Conservation (phyloP, 2,329 filamentous ascomycete species). For the Hirsutella rhossiliensis region DNA sequence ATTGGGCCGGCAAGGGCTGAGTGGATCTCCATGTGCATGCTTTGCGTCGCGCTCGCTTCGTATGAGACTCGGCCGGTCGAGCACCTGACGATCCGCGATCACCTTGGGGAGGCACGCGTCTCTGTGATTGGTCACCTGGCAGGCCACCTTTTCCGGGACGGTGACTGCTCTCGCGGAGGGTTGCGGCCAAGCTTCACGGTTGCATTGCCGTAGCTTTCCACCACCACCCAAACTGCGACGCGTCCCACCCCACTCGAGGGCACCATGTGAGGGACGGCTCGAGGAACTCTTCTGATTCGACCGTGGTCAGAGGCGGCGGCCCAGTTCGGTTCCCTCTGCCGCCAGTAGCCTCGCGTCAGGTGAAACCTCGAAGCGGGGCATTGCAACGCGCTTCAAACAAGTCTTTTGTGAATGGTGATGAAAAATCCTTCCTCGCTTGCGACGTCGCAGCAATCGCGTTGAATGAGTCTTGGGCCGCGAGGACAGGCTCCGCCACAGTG, state of each 20-base stretch:
- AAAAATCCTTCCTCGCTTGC: not conserved
- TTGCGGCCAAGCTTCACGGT: conserved; percentile 4
- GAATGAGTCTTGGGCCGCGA: too few relatives aligned
- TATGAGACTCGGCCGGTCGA: not conserved
- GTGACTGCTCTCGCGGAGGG: not conserved
- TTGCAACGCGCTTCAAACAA: not conserved
- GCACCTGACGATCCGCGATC: not conserved
- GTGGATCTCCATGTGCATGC: not conserved
- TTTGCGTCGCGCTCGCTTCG: not conserved
- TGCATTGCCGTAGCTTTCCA: conserved; percentile 6
- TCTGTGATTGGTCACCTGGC: not conserved
- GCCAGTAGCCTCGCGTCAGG: conserved; percentile 1
- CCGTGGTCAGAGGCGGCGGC: not conserved
- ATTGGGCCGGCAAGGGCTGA: not conserved
- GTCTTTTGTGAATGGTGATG: not conserved
- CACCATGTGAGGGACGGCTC: not conserved
- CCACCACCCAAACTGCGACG: conserved; percentile 1
- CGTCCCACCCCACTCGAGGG: conserved; percentile 2
- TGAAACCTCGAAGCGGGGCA: conserved; percentile 2
- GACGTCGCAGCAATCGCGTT: too few relatives aligned
- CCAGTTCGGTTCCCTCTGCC: not conserved
- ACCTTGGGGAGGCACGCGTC: not conserved
- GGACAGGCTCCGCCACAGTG: too few relatives aligned
- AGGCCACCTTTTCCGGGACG: not conserved
- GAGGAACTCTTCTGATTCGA: not conserved